Evolutionary conservation across 2,329 filamentous ascomycete genomes (phyloP).

Genomic region (Fusarium sp.): DNA sequence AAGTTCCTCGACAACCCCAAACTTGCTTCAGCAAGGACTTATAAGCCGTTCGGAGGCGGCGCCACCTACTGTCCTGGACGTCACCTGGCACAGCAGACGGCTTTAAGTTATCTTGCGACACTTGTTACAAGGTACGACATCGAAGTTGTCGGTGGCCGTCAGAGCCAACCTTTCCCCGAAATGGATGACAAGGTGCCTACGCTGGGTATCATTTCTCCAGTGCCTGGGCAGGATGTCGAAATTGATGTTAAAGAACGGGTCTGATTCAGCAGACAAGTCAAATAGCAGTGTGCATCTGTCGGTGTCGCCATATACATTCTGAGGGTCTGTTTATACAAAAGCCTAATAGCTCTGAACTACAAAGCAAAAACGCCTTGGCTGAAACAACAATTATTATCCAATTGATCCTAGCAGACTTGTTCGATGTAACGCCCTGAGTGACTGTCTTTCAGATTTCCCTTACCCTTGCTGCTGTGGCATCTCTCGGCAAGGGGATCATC

Average conservation of each 20-base stretch:
- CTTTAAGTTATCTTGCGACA: background rate
- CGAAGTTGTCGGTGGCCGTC: background rate
- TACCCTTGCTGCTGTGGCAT: too few relatives aligned
- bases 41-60: background rate
- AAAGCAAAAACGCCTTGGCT: too few relatives aligned
- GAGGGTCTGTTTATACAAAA: too few relatives aligned
- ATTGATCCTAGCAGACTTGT: too few relatives aligned
- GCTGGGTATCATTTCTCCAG: background rate
- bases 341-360: too few relatives aligned
- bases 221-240: background rate
- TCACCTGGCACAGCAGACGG: background rate
- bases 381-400: too few relatives aligned
- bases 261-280: background rate
- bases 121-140: conserved; percentile 3
- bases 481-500: too few relatives aligned
- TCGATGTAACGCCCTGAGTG: too few relatives aligned
- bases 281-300: too few relatives aligned
- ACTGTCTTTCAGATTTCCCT: too few relatives aligned
- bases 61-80: background rate
- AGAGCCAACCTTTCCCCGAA: background rate
- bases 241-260: background rate
- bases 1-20: background rate
- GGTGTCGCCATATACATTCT: too few relatives aligned
- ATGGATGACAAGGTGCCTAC: background rate
- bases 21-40: background rate